Evolutionary conservation across 1,284 basidiomycete genomes (phyloP).

Genomic region (Lentinus polychrous): DNA sequence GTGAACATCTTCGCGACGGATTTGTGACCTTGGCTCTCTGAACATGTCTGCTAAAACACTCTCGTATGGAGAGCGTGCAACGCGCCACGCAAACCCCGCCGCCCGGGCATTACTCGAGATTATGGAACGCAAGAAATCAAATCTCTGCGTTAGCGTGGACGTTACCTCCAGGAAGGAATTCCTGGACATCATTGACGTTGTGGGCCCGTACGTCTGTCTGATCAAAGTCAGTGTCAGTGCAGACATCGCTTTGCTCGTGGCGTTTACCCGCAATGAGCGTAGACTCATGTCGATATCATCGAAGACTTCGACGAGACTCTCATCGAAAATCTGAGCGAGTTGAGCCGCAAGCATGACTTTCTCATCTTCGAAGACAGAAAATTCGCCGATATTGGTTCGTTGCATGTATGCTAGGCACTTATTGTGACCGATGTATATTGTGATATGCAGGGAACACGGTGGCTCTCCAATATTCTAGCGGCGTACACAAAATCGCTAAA

Average conservation of each 20-base stretch:
- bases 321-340: slow-evolving; percentile 61
- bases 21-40: no score
- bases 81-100: slow-evolving; percentile 62
- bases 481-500: slow-evolving; percentile 88
- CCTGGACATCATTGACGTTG: slow-evolving; percentile 80
- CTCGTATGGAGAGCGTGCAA: slow-evolving; percentile 61
- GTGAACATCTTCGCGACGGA: no score
- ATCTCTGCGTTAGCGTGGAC: slow-evolving; percentile 94
- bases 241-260: background rate
- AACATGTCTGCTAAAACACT: background rate
- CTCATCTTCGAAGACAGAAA: slow-evolving; percentile 98
- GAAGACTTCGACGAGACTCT: slow-evolving; percentile 84
- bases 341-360: slow-evolving; percentile 86
- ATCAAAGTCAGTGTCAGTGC: slow-evolving; percentile 67
- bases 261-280: slow-evolving; percentile 13
- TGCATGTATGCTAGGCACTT: background rate
- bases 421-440: background rate
- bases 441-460: slow-evolving; percentile 83
- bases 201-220: slow-evolving; percentile 87
- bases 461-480: slow-evolving; percentile 88
- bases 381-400: slow-evolving; percentile 95
- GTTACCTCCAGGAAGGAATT: slow-evolving; percentile 81
- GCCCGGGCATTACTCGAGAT: slow-evolving; percentile 74
- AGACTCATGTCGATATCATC: slow-evolving; percentile 98
- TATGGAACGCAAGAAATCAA: slow-evolving; percentile 86